A percentile compares a stretch with the other conserved stretches of the same genome.
Evolutionary conservation across 148 eudicot species (phyloP).

Genomic region (Chenopodium album): DNA sequence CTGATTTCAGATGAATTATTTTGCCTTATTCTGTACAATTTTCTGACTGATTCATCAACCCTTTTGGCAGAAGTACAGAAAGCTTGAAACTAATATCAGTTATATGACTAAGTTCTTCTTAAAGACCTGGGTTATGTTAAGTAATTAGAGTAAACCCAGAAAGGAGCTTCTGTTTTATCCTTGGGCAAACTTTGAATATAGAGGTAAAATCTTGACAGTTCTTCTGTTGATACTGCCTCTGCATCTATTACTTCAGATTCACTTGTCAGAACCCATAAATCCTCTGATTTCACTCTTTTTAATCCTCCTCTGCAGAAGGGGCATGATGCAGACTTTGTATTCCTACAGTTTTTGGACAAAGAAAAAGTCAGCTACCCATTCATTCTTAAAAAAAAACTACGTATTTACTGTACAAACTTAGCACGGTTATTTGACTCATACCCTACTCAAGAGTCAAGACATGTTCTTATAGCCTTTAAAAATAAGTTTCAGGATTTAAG

Average conservation of each 20-base stretch:
- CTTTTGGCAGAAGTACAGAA: not conserved
- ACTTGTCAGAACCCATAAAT: slow-evolving; percentile 75
- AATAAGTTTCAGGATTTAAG: not conserved
- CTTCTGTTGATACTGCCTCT: slow-evolving; percentile 54
- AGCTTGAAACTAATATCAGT: not conserved
- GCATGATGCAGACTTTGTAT: slow-evolving; percentile 65
- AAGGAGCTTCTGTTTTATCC: slow-evolving; percentile 53
- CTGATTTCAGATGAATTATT: not conserved
- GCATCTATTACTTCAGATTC: slow-evolving; percentile 57
- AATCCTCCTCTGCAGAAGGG: slow-evolving; percentile 80
- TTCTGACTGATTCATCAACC: not conserved
- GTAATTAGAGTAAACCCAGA: slow-evolving; percentile 64
- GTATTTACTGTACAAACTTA: no score
- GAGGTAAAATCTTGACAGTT: slow-evolving; percentile 54
- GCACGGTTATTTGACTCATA: not conserved
- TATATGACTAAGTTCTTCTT: slow-evolving; percentile 6
- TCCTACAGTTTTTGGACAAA: slow-evolving; percentile 42
- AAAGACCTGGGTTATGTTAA: slow-evolving; percentile 39
- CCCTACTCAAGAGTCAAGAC: not conserved
- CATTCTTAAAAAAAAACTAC: not conserved
- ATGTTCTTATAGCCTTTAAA: not conserved
- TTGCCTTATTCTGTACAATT: slow-evolving; percentile 10
- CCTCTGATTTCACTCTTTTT: slow-evolving; percentile 68
- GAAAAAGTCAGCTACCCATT: not conserved
- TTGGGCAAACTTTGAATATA: slow-evolving; percentile 68